Evolutionary conservation across 2,329 filamentous ascomycete species (phyloP).

Genomic region (Fusarium succisae): DNA sequence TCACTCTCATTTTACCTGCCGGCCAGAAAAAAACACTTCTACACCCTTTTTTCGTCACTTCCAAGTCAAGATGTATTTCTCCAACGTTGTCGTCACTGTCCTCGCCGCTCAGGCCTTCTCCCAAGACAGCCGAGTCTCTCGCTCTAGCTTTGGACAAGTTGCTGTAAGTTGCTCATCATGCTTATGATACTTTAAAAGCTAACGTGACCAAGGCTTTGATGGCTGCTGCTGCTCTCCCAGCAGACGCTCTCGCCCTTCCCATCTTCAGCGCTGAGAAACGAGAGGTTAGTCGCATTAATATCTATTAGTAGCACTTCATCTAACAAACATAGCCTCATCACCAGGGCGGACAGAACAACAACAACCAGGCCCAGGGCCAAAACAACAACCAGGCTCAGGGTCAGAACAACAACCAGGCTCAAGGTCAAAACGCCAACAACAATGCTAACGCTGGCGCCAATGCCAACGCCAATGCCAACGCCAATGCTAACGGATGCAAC

Average conservation of each 20-base stretch:
- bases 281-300: too few relatives aligned
- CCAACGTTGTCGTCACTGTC: slow-evolving; percentile 15
- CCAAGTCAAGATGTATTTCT: slow-evolving; percentile 17
- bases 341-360: not conserved
- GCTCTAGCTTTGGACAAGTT: not conserved
- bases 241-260: slow-evolving; percentile 15
- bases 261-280: slow-evolving; percentile 2
- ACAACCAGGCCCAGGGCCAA: not conserved
- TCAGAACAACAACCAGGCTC: not conserved
- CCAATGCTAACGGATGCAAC: slow-evolving; percentile 6
- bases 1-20: slow-evolving; percentile 7
- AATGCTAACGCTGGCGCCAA: not conserved
- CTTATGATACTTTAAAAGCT: accelerated
- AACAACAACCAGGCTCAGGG: not conserved
- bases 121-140: not conserved
- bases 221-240: slow-evolving; percentile 20
- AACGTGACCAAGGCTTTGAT: slow-evolving; percentile 3
- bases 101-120: slow-evolving; percentile 25
- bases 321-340: slow-evolving; percentile 12
- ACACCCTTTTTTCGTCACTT: not conserved
- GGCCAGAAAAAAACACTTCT: slow-evolving; percentile 5
- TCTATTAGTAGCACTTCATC: accelerated
- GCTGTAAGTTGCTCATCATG: not conserved
- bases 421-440: not conserved
- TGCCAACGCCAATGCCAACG: not conserved